These are phyloP conservation scores for Phlyctochytrium bullatum DNA, from an alignment of 192 early-diverging fungal genomes.

Conservation along the genomic window DNA sequence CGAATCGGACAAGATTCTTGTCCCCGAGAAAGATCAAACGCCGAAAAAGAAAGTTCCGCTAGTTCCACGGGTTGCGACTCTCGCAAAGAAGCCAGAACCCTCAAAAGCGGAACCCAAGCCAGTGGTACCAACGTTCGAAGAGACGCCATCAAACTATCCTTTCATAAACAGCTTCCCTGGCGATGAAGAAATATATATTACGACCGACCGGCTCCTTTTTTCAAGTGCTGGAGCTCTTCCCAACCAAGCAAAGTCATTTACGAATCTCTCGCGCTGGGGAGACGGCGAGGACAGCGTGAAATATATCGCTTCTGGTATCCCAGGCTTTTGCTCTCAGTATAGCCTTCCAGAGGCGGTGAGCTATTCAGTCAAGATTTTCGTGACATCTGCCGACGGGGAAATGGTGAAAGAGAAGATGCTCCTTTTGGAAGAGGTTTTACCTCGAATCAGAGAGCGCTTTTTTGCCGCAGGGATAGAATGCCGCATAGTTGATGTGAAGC, in stretches of 20 bases:
- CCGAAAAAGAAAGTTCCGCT: not conserved
- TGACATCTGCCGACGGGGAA: not conserved
- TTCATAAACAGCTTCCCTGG: slow-evolving; percentile 21
- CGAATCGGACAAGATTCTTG: no score
- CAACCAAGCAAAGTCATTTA: no score
- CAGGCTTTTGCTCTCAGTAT: slow-evolving; percentile 6
- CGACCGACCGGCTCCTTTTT: slow-evolving; percentile 12
- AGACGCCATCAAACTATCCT: no score
- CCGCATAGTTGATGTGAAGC: slow-evolving; percentile 12
- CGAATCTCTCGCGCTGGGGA: no score
- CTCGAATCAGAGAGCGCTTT: slow-evolving; percentile 3
- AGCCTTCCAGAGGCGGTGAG: slow-evolving; percentile 3
- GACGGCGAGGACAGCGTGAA: no score
- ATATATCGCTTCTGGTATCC: no score
- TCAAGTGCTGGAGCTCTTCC: no score
- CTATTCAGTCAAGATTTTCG: slow-evolving; percentile 8
- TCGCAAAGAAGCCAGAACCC: not conserved
- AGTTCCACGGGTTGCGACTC: slow-evolving; percentile 12
- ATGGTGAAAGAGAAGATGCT: not conserved
- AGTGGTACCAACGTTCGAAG: no score
- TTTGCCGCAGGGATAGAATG: slow-evolving; percentile 20
- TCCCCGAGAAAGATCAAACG: no score
- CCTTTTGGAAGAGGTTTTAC: slow-evolving; percentile 2
- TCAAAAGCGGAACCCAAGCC: not conserved
- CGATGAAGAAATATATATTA: slow-evolving; percentile 23